phyloP scores from a whole-genome alignment of 106 monocot genomes.

The Chionographis japonica region DNA sequence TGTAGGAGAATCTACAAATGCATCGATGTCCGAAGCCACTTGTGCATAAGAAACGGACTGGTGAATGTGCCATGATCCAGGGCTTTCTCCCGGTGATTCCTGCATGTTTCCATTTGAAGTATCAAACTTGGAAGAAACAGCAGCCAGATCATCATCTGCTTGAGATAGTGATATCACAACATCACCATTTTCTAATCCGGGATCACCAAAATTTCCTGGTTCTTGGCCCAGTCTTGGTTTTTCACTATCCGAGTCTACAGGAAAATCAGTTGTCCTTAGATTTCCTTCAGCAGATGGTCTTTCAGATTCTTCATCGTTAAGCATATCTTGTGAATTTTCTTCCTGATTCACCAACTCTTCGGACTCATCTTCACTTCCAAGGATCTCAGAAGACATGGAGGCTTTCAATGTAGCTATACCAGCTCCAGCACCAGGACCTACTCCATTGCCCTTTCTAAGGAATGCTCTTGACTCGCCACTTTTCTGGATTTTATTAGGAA shows the following conservation, averaged over 20 bases:
- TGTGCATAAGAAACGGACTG: slow-evolving; percentile 56
- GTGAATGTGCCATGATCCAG: slow-evolving; percentile 46
- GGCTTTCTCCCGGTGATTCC: slow-evolving; percentile 54
- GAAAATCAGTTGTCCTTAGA: slow-evolving; percentile 25
- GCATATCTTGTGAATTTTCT: slow-evolving; percentile 25
- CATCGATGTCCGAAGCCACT: slow-evolving; percentile 64
- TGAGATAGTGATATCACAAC: slow-evolving; percentile 22
- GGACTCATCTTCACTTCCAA: slow-evolving; percentile 29
- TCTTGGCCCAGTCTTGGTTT: slow-evolving; percentile 26
- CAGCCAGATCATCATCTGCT: slow-evolving; percentile 22
- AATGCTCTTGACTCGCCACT: slow-evolving; percentile 27
- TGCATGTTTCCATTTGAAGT: slow-evolving; percentile 17
- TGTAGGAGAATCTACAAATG: slow-evolving; percentile 52
- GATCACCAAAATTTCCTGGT: slow-evolving; percentile 40
- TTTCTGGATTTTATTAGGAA: slow-evolving; percentile 21
- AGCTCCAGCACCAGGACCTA: slow-evolving; percentile 24
- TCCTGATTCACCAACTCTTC: slow-evolving; percentile 25
- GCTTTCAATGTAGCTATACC: slow-evolving; percentile 18
- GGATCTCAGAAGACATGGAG: slow-evolving; percentile 13
- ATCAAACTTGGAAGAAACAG: slow-evolving; percentile 23
- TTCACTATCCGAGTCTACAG: slow-evolving; percentile 50
- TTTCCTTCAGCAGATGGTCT: slow-evolving; percentile 34
- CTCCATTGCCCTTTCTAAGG: slow-evolving; percentile 44
- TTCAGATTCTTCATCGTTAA: slow-evolving; percentile 42
- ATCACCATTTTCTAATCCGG: slow-evolving; percentile 46